A percentile compares a stretch with the other conserved stretches of the same genome.
These are phyloP conservation scores for Platanus orientalis DNA, from an alignment of 164 flowering plant genomes.

Conservation along the genomic window DNA sequence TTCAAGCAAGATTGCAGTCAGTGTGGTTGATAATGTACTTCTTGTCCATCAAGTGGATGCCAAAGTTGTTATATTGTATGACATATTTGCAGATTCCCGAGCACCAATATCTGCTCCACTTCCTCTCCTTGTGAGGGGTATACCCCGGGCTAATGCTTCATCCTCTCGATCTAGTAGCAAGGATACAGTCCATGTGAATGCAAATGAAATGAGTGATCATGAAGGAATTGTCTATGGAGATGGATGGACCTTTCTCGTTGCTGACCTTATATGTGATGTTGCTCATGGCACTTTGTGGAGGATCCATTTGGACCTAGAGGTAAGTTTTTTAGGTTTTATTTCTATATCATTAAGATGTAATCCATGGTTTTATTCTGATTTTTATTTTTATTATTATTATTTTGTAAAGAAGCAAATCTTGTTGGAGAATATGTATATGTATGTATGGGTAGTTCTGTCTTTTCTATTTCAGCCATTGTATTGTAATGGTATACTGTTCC, in stretches of 20 bases:
- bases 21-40: slow-evolving; percentile 88
- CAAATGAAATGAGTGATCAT: slow-evolving; percentile 27
- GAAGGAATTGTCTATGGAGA: slow-evolving; percentile 66
- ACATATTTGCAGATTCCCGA: slow-evolving; percentile 72
- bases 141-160: slow-evolving; percentile 34
- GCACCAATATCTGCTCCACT: slow-evolving; percentile 98
- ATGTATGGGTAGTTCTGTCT: too few relatives aligned
- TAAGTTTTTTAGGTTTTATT: slow-evolving; percentile 16
- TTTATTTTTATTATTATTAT: too few relatives aligned
- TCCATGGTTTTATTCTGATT: background rate
- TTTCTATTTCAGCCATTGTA: too few relatives aligned
- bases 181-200: slow-evolving; percentile 35
- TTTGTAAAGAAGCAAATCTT: background rate
- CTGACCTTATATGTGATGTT: slow-evolving; percentile 81
- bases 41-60: slow-evolving; percentile 98
- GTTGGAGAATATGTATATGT: too few relatives aligned
- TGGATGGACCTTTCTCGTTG: slow-evolving; percentile 79
- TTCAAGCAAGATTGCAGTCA: slow-evolving; percentile 78
- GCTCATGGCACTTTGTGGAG: slow-evolving; percentile 72
- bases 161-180: slow-evolving; percentile 29
- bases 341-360: background rate
- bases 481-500: too few relatives aligned
- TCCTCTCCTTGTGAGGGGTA: slow-evolving; percentile 72
- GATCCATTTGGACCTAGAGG: slow-evolving; percentile 85
- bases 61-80: slow-evolving; percentile 88